Base-by-base conservation (phyloP, 2,329 filamentous ascomycete genomes). In the Hypoxylon rubiginosum region DNA sequence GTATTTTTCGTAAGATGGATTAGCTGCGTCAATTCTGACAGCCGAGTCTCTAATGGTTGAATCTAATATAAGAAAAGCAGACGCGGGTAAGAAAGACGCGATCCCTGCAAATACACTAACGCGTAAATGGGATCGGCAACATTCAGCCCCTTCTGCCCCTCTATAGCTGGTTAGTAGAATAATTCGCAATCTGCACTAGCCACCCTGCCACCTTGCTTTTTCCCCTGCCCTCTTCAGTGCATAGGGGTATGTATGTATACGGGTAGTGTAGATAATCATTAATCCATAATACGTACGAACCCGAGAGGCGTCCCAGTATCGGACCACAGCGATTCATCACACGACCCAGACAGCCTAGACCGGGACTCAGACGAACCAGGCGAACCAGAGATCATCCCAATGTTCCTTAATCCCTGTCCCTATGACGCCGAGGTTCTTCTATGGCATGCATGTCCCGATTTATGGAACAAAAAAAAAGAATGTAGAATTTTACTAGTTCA, bases 61-160 rank as follows among this genome's bases (percentile, higher is more conserved):
- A 58, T 59, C 32, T 52, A 55, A 53, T 36, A 15, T 19, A 53
- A 53, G 26, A 34, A 49, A 7, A 28, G 13, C 28, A 39, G 24
- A 46, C 36, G 53, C 53, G 54, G 41, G 21, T 30, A 15, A 58
- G 56, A 58, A 41, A 49, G 55, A 66, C 72, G 72, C 69, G 66
- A 66, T 48, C 62, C 56, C 48, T 56, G 43, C 13, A 57, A 39
- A 51, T 50, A 55, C 34, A 36, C 34, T 58, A 68, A 75, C 74
- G 74, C 74, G 74, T 76, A 70, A 74, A 76, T 72, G 62, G 62
- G 56, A 43, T 39, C 45, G 36, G 58, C 64, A 45, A 28, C 30
- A 30, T 52, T 52, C 36, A 39, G 32, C 61, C 13, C 4, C 28
- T 52, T 52, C 36, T 30, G 32, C 61, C 13, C 4, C 28, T 28